These are phyloP conservation scores for Candida oleophila DNA, from an alignment of 805 yeast species.

Conservation along the genomic window DNA sequence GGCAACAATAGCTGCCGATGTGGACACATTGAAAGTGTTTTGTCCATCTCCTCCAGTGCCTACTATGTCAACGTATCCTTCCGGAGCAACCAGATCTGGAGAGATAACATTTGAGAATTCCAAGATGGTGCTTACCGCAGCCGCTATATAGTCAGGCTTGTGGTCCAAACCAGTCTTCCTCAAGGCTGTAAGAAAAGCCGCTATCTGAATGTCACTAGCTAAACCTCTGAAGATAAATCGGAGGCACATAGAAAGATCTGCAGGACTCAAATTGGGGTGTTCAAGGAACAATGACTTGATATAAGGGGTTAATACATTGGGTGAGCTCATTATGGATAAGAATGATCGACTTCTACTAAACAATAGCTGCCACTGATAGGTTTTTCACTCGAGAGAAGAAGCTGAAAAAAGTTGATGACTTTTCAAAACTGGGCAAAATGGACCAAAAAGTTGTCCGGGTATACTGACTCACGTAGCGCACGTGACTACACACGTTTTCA, in stretches of 20 bases:
- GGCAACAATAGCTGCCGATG: conserved; percentile 90
- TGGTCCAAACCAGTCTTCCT: conserved; percentile 76
- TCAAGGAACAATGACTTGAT: conserved; percentile 60
- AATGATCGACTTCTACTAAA: neutral
- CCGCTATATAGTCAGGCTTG: conserved; percentile 76
- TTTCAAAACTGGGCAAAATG: too few species aligned
- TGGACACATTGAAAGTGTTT: conserved; percentile 93
- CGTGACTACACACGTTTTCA: neutral
- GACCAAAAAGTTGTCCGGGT: too few species aligned
- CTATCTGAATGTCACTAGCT: conserved; percentile 66
- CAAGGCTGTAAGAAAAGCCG: conserved; percentile 78
- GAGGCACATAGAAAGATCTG: conserved; percentile 65
- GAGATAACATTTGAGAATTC: conserved; percentile 61
- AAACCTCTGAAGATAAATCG: conserved; percentile 57
- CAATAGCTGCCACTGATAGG: neutral
- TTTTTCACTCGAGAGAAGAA: neutral
- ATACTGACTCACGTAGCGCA: conserved; percentile 1
- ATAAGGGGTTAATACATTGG: conserved; percentile 49
- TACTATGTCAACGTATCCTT: conserved; percentile 79
- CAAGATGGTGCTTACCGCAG: conserved; percentile 76
- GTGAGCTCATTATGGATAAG: conserved; percentile 3
- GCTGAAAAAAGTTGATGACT: neutral
- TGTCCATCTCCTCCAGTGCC: conserved; percentile 99
- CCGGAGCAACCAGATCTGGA: conserved; percentile 39
- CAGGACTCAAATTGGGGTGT: conserved; percentile 63